Percentiles rank a stretch among this genome's conserved stretches.
Evolutionary conservation across 2,329 filamentous ascomycete genomes (phyloP).

Genomic region (Sporothrix humicola): DNA sequence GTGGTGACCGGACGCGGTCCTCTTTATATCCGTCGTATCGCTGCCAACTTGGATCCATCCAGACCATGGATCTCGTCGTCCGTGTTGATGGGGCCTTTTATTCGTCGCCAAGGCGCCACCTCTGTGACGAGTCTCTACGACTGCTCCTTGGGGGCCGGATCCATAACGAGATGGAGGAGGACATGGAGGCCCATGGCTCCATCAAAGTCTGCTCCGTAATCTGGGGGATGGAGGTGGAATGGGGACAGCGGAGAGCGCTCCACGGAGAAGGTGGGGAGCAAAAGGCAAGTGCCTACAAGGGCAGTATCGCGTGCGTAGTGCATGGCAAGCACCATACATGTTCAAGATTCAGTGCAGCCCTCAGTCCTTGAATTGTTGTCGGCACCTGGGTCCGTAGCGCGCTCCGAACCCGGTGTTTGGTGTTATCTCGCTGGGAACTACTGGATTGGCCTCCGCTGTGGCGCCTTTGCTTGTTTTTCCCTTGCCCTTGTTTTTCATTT

Average conservation of each 20-base stretch:
- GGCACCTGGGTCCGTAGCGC: background rate
- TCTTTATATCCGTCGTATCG: background rate
- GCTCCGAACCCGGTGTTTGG: slow-evolving; percentile 1
- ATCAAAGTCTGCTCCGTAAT: background rate
- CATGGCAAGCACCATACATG: background rate
- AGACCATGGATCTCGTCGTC: slow-evolving; percentile 13
- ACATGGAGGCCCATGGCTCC: background rate
- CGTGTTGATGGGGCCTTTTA: background rate
- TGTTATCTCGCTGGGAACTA: background rate
- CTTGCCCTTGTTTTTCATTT: background rate
- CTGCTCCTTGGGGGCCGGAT: background rate
- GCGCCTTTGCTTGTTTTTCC: background rate
- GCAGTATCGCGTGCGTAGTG: background rate
- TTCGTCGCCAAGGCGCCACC: background rate
- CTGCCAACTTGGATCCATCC: background rate
- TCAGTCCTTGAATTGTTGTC: background rate
- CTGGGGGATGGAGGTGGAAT: background rate
- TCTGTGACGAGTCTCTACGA: background rate
- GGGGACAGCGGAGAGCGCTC: background rate
- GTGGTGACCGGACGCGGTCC: background rate
- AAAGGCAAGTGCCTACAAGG: background rate
- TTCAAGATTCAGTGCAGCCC: background rate
- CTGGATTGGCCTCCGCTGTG: background rate
- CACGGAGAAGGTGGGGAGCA: slow-evolving; percentile 6
- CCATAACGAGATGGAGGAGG: background rate